Percentiles rank a stretch among this genome's conserved stretches.
phyloP scores from a whole-genome alignment of 345 rosid species.

The Zanthoxylum bungeanum region DNA sequence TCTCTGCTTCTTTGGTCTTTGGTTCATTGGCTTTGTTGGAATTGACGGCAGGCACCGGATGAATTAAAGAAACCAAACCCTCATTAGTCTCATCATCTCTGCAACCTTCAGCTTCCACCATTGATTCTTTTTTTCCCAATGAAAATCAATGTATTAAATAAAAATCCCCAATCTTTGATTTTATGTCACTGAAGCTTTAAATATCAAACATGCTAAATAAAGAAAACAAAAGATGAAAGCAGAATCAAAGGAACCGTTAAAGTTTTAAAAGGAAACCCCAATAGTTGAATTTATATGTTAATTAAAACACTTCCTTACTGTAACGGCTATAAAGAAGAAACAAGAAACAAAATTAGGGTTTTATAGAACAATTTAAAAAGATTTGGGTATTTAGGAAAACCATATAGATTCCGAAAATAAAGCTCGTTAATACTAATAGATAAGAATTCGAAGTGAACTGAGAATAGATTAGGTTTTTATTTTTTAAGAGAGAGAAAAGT shows the following conservation, averaged over 20 bases:
- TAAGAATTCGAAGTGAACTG: not conserved
- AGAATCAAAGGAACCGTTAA: slow-evolving; percentile 6
- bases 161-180: not conserved
- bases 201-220: not conserved
- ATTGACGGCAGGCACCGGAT: not conserved
- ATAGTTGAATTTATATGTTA: not conserved
- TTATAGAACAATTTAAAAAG: not conserved
- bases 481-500: not conserved
- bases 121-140: not conserved
- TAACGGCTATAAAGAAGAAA: not conserved
- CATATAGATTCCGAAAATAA: not conserved
- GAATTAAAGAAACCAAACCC: not conserved
- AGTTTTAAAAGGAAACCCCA: not conserved
- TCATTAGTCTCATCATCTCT: not conserved
- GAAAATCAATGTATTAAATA: too few relatives aligned
- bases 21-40: not conserved
- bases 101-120: slow-evolving; percentile 15
- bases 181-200: not conserved
- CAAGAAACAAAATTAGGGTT: not conserved
- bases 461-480: not conserved
- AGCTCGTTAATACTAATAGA: not conserved
- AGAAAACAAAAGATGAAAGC: not conserved
- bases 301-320: not conserved
- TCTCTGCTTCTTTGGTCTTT: slow-evolving; percentile 5
- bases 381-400: not conserved